These are phyloP conservation scores for Colletotrichum sp. DNA, from an alignment of 2,329 filamentous ascomycete genomes.

Conservation along the genomic window DNA sequence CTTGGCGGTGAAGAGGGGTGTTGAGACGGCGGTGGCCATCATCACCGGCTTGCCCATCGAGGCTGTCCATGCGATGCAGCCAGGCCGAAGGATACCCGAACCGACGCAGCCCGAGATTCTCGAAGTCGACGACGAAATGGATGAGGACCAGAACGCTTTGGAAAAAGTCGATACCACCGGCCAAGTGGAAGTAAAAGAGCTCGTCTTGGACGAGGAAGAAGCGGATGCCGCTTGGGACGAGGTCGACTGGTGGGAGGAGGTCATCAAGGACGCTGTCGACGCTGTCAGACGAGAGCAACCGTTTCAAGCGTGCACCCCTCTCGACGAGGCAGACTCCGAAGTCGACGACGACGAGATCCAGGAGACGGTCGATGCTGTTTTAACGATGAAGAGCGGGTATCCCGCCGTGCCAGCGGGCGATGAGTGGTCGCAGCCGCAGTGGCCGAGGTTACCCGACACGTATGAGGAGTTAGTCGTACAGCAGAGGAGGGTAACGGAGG, in stretches of 20 bases:
- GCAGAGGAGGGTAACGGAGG: slow-evolving; percentile 3
- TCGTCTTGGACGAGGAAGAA: background rate
- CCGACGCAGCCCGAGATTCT: background rate
- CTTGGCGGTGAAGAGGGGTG: slow-evolving; percentile 7
- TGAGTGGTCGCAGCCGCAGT: slow-evolving; percentile 21
- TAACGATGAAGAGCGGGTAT: slow-evolving; percentile 7
- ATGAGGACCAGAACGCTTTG: background rate
- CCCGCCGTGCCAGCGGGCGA: slow-evolving; percentile 9
- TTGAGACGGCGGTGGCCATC: slow-evolving; percentile 6
- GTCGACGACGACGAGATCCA: slow-evolving; percentile 15
- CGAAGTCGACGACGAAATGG: background rate
- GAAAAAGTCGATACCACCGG: background rate
- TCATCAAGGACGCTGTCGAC: slow-evolving; percentile 20
- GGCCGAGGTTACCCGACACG: slow-evolving; percentile 14
- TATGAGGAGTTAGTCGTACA: slow-evolving; percentile 20
- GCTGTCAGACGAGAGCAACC: slow-evolving; percentile 9
- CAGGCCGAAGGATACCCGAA: background rate
- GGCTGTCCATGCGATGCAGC: slow-evolving; percentile 7
- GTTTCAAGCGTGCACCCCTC: slow-evolving; percentile 8
- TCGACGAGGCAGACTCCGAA: slow-evolving; percentile 20
- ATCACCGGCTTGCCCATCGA: slow-evolving; percentile 6
- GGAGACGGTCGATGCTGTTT: slow-evolving; percentile 17
- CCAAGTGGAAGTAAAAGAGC: background rate
- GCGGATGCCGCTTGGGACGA: slow-evolving; percentile 3
- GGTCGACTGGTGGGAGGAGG: slow-evolving; percentile 16